Percentiles rank a stretch among this genome's conserved stretches.
Conservation (phyloP, 2,329 filamentous ascomycete genomes). For the Colletotrichum aenigma region DNA sequence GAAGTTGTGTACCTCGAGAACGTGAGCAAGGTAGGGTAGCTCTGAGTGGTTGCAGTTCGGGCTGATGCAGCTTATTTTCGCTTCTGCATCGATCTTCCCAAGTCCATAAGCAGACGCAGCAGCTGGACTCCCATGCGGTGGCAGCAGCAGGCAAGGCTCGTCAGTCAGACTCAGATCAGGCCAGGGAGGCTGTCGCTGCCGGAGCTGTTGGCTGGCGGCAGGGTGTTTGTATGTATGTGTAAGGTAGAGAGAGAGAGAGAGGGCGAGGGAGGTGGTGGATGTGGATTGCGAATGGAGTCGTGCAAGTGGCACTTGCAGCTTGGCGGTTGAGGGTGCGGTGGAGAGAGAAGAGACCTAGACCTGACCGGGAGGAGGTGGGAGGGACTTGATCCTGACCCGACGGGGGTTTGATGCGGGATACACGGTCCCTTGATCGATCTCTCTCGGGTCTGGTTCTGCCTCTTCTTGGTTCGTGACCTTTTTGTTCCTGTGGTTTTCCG, state of each 20-base stretch:
- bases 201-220: not conserved
- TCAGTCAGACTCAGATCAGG: not conserved
- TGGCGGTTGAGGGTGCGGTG: conserved; percentile 4
- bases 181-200: not conserved
- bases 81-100: conserved; percentile 14
- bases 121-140: not conserved
- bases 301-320: conserved; percentile 3
- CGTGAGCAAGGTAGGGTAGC: not conserved
- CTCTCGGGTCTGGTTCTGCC: not conserved
- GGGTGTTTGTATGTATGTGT: not conserved
- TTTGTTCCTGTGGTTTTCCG: not conserved
- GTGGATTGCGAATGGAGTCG: conserved; percentile 18
- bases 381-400: not conserved
- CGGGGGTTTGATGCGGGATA: conserved; percentile 1
- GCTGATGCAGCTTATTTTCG: conserved; percentile 21
- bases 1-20: conserved; percentile 1
- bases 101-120: conserved; percentile 5
- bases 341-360: not conserved
- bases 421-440: not conserved
- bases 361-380: not conserved
- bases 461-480: not conserved
- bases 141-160: not conserved
- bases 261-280: not conserved
- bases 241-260: not conserved
- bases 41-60: conserved; percentile 12